These are phyloP conservation scores for Brassica hybrid DNA, from an alignment of 441 rosid species.

Conservation along the genomic window DNA sequence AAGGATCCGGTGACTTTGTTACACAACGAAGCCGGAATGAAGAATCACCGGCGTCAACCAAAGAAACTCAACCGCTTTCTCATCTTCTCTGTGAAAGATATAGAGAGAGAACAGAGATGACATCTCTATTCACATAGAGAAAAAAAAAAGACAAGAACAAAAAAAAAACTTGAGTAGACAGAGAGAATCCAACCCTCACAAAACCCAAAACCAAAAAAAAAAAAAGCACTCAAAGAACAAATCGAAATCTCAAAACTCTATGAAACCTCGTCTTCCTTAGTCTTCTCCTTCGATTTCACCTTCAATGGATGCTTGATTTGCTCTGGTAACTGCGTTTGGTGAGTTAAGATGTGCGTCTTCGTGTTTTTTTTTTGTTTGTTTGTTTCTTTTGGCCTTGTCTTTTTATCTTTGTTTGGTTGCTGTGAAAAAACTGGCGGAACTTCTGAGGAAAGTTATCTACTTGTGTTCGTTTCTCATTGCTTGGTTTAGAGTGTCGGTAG, in stretches of 20 bases:
- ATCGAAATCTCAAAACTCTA: slow-evolving; percentile 37
- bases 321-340: slow-evolving; percentile 28
- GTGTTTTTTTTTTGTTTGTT: not conserved
- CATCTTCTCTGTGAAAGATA: too few species aligned
- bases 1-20: too few species aligned
- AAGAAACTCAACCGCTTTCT: too few species aligned
- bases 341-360: slow-evolving; percentile 24
- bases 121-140: not conserved
- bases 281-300: slow-evolving; percentile 25
- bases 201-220: slow-evolving; percentile 20
- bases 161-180: slow-evolving; percentile 36
- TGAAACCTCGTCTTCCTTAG: slow-evolving; percentile 34
- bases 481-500: slow-evolving; percentile 44
- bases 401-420: slow-evolving; percentile 44
- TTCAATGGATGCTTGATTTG: slow-evolving; percentile 54
- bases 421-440: slow-evolving; percentile 38
- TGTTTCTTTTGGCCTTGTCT: too few species aligned
- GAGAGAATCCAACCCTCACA: slow-evolving; percentile 35
- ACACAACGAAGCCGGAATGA: too few species aligned
- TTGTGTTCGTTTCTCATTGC: slow-evolving; percentile 25
- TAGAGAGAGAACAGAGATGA: too few species aligned
- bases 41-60: too few species aligned
- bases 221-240: slow-evolving; percentile 30
- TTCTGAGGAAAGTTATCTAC: slow-evolving; percentile 15
- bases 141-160: slow-evolving; percentile 3